Base-by-base conservation (phyloP, 805 yeast species). In the Millerozyma acaciae region DNA sequence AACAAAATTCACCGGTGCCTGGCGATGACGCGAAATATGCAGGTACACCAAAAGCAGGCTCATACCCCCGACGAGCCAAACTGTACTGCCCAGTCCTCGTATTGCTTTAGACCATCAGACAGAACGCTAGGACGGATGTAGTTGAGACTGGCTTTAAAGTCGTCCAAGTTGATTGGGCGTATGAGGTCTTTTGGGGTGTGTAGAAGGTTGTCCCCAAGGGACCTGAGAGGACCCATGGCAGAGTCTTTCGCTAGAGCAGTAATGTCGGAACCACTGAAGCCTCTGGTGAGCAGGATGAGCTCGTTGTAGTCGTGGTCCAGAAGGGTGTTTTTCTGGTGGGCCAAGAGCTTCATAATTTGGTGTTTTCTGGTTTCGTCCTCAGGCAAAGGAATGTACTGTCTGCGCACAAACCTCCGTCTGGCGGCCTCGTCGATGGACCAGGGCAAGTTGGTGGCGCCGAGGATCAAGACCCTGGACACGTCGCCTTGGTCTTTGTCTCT, bases 371-470 rank as follows among this genome's bases (percentile, higher is more conserved):
- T 87, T 44, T 82, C 89, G 16, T 67, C 73, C 52, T 89, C 97
- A 0, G 98, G 97, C 28, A 93, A 65, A 4, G 97, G 97, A 34
- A 93, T 89, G 58, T 93, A 89, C 51, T 86, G 94, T 32, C 97
- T 68, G 48, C 94, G 75, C 5, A 86, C 95, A 60, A 90, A 90
- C 42, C 97, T 70, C 55, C 97, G 74, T 49, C 97, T 69, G 1
- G 97, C 97, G 2, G 97, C 97, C 51, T 93, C 97, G 57, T 90
- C 98, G 40, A 85, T 88, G 2, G 87, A 83, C 98, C 98, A 90
- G 0, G 98, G 98, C 40, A 90, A 56, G 55, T 90, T 93, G 0
- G 97, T 90, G 1, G 97, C 97, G 0, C 96, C 97, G 25, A 93
- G 62, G 3, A 90, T 94, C 23, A 93, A 65, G 3, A 90, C 97